Base-by-base conservation (phyloP, 106 monocot species). In the Xerophyta viscosa region DNA sequence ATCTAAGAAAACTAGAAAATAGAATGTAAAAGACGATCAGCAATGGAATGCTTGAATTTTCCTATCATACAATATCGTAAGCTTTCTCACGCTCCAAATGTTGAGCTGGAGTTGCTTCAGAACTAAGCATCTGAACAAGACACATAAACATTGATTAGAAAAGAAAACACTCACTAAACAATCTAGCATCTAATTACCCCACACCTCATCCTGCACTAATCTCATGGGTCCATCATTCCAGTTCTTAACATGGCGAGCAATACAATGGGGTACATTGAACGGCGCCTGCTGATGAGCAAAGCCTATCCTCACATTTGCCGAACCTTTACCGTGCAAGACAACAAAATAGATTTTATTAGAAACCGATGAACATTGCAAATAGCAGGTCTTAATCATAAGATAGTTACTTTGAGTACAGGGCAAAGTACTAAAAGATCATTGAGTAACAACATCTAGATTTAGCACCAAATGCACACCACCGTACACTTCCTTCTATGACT, bases 251-350 rank as follows among this genome's bases (percentile, higher is more conserved):
- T 50, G 66, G 41, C 89, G 67, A 26, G 96, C 89, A 24, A 98
- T 82, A 54, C 96, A 98, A 26, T 98, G 89, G 0, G 89, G 85
- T 13, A 98, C 30, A 29, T 47, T 86, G 59, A 85, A 74, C 17
- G 96, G 96, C 12, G 69, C 70, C 11, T 81, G 65, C 25, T 98
- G 86, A 56, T 74, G 66, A 28, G 96, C 96, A 49, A 89, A 72
- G 14, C 96, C 96, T 15, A 98, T 77, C 49, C 85, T 70, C 36
- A 98, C 79, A 77, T 98, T 89, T 20, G 79, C 82, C 25, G 89
- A 98, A 53, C 96, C 96, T 96, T 59, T 2, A 8, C 2, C 37
- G 37, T 18, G 56, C 58, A 72, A 1, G 58, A 39, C 7, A 2
- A 19, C 19, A 0, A 47, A 29, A 11, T 10, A 29, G 24, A 27